Evolutionary conservation across 106 monocot species (phyloP).

Genomic region (Dendrobium huoshanense): DNA sequence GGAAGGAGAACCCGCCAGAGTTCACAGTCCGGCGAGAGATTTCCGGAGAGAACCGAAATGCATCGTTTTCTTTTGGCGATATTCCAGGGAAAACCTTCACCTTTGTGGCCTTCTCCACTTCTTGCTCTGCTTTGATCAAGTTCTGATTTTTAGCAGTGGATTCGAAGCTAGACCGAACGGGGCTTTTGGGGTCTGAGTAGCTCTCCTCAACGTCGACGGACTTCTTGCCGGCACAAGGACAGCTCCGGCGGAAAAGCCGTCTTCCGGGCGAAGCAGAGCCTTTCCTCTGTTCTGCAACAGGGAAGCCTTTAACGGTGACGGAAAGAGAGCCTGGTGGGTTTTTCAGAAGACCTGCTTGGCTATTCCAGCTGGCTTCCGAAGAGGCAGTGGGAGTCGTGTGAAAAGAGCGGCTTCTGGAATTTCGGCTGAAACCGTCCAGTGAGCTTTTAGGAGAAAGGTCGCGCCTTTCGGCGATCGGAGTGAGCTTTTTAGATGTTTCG

Average conservation of each 20-base stretch:
- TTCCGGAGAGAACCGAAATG: constrained; percentile 16
- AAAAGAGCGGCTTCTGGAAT: constrained; percentile 9
- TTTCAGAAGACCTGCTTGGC: constrained; percentile 39
- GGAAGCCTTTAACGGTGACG: constrained; percentile 18
- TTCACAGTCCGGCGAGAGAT: constrained; percentile 17
- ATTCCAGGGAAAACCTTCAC: constrained; percentile 26
- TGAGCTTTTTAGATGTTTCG: constrained; percentile 1
- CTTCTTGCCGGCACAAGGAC: constrained; percentile 59
- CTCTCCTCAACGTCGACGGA: constrained; percentile 54
- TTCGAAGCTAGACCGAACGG: constrained; percentile 6
- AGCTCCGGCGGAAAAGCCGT: constrained; percentile 35
- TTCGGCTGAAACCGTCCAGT: constrained; percentile 4
- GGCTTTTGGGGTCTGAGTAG: constrained; percentile 22
- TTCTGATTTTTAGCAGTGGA: neutral
- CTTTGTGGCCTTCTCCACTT: constrained; percentile 15
- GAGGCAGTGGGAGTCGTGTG: constrained; percentile 31
- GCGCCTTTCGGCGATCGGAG: constrained; percentile 4
- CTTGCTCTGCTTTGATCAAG: constrained; percentile 12
- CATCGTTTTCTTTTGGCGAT: constrained; percentile 16
- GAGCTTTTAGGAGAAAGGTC: constrained; percentile 12
- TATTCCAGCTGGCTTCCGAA: constrained; percentile 81
- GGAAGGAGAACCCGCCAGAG: constrained; percentile 46
- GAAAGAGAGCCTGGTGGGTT: constrained; percentile 25
- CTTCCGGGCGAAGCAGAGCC: constrained; percentile 3
- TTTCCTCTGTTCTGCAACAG: constrained; percentile 9